These are phyloP conservation scores for Speleostelium caveatum DNA, from an alignment of 78 protist species.

Conservation along the genomic window DNA sequence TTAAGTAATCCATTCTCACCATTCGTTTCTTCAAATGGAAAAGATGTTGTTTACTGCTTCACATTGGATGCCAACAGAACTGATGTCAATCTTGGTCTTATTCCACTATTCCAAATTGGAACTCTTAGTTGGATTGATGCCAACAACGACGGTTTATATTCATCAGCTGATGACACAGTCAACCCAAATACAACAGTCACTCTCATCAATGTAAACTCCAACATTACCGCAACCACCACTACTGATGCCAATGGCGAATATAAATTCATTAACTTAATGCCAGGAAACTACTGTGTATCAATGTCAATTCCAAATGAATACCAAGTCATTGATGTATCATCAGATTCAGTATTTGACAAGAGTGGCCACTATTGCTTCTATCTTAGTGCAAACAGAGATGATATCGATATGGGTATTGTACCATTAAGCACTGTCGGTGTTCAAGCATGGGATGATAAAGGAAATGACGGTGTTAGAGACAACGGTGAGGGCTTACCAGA, in stretches of 20 bases:
- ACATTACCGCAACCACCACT: background rate
- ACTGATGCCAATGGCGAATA: constrained; percentile 27
- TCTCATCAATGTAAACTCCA: background rate
- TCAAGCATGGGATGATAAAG: too few relatives aligned
- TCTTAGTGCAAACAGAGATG: background rate
- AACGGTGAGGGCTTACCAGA: background rate
- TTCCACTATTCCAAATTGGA: background rate
- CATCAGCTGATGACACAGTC: too few relatives aligned
- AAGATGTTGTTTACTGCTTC: background rate
- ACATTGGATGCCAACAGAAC: background rate
- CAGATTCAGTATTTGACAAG: too few relatives aligned
- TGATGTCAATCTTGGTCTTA: too few relatives aligned
- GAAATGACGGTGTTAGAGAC: constrained; percentile 9
- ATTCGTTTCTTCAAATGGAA: too few relatives aligned
- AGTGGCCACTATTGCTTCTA: background rate
- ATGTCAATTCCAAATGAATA: too few relatives aligned
- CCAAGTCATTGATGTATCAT: too few relatives aligned
- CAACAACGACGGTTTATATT: background rate
- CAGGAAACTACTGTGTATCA: constrained; percentile 60
- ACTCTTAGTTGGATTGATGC: background rate
- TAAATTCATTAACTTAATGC: background rate
- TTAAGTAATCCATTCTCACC: background rate
- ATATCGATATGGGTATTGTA: background rate
- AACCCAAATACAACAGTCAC: background rate
- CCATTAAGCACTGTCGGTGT: background rate